These are phyloP conservation scores for Extremus antarcticus DNA, from an alignment of 495 filamentous ascomycete species.

Conservation along the genomic window DNA sequence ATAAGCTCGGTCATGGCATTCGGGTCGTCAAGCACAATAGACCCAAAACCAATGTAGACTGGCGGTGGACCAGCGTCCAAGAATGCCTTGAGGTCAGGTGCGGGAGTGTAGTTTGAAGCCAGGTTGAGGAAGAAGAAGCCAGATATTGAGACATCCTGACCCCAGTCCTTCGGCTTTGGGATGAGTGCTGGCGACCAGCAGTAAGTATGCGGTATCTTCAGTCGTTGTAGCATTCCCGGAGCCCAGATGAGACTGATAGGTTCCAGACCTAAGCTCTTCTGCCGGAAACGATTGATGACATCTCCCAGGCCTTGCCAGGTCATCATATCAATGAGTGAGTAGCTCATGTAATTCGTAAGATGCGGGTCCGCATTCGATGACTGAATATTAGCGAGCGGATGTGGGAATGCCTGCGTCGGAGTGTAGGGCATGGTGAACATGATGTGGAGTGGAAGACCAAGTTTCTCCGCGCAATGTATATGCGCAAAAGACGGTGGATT, in stretches of 20 bases:
- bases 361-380: conserved; percentile 35
- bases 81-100: conserved; percentile 41
- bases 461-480: conserved; percentile 50
- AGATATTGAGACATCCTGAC: conserved; percentile 44
- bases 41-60: conserved; percentile 59
- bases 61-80: conserved; percentile 44
- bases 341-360: conserved; percentile 48
- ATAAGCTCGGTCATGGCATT: conserved; percentile 42
- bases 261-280: conserved; percentile 42
- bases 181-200: conserved; percentile 53
- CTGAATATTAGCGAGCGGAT: conserved; percentile 46
- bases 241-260: conserved; percentile 41
- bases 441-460: conserved; percentile 52
- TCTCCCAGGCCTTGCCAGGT: conserved; percentile 59
- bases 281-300: conserved; percentile 46
- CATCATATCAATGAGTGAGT: conserved; percentile 51
- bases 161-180: conserved; percentile 53
- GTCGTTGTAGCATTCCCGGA: conserved; percentile 33
- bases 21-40: conserved; percentile 53
- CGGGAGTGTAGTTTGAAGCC: conserved; percentile 41
- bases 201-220: conserved; percentile 51
- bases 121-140: conserved; percentile 52
- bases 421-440: conserved; percentile 60
- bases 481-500: conserved; percentile 60
- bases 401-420: conserved; percentile 44